Percentiles rank a stretch among this genome's conserved stretches.
These are phyloP conservation scores for Phlebopus sp. DNA, from an alignment of 1,284 basidiomycete species.

Conservation along the genomic window DNA sequence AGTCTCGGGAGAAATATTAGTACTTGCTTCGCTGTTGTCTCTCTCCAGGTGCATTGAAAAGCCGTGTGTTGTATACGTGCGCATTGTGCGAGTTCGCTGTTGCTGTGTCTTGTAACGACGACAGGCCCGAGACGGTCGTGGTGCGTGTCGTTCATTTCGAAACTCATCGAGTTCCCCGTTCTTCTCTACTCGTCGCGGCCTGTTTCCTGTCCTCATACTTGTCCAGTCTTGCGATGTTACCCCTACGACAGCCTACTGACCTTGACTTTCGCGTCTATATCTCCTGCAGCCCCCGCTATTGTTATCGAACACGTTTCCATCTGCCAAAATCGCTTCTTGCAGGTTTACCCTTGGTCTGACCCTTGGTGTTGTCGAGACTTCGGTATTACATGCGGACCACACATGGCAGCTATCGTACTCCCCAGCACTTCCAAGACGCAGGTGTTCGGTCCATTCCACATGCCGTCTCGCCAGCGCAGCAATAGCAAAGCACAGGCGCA, in stretches of 20 bases:
- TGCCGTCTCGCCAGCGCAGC: conserved; percentile 44
- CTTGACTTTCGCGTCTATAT: conserved; percentile 12
- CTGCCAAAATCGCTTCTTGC: conserved; percentile 6
- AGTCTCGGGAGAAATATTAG: conserved; percentile 4
- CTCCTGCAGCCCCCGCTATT: conserved; percentile 12
- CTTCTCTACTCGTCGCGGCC: too few species aligned
- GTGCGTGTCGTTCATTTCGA: conserved; percentile 29
- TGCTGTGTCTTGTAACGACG: not conserved
- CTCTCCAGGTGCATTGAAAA: not conserved
- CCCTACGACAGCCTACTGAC: conserved; percentile 18
- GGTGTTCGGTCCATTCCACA: conserved; percentile 45
- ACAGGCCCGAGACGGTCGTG: too few species aligned
- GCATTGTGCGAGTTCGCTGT: not conserved
- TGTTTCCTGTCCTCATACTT: not conserved
- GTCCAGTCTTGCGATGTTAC: conserved; percentile 12
- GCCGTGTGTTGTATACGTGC: too few species aligned
- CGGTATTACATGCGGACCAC: conserved; percentile 27
- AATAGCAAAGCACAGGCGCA: conserved; percentile 33
- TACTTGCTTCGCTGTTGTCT: not conserved
- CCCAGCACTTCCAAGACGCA: conserved; percentile 40
- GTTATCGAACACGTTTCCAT: conserved; percentile 21
- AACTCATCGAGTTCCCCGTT: too few species aligned
- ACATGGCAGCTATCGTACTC: conserved; percentile 50
- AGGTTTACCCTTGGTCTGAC: conserved; percentile 12
- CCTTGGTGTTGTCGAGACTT: conserved; percentile 12